Evolutionary conservation across 169 alveolate genomes (phyloP), one percentile per base, ranked within the genome.

Genomic region (Eimeria falciformis): DNA sequence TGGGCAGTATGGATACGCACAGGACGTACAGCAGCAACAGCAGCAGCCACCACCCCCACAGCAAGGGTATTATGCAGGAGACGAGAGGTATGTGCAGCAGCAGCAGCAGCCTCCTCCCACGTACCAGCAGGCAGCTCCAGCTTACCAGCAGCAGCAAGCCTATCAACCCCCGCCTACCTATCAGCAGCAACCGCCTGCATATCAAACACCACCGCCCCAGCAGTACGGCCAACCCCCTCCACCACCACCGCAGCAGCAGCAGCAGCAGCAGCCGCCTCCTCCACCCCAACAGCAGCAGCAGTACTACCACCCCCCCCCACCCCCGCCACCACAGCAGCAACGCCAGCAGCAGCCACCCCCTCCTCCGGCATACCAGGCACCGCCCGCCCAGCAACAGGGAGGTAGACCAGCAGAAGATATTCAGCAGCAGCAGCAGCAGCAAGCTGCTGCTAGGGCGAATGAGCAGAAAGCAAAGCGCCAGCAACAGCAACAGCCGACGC

Each of bases 401-500:
- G 46, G 46, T 25, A 46, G 68, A n/a, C 58, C 82, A 23, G 46
- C 62, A 37, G 46, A 75, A 46, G 46, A 75, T 29, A 62, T 45
- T 37, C 86, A 75, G 86, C 68, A 46, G 46, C 86, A 75, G 43
- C 86, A 43, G 86, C 86, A 75, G 66, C 86, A 75, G 66, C 86
- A 68, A 25, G 33, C 5, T 14, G 33, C 73, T 5, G 9, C 33
- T 5, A 9, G 27, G 73, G 62, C 14, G 14, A 50, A 14, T 14
- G 62, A 50, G 71, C 71, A 58, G 27, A 14, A 58, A 21, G 71
- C 33, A 21, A 58, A 58, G 27, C 9, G 71, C 9, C 71, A 58
- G 71, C 71, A 71, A 55, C 82, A 55, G 5, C 82, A 71, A 55
- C 82, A 71, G 82, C 82, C 82, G 21, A 71, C 82, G 27, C 50